Base-by-base conservation (phyloP, 176 grass and related monocot species). In the Raddia guianensis region DNA sequence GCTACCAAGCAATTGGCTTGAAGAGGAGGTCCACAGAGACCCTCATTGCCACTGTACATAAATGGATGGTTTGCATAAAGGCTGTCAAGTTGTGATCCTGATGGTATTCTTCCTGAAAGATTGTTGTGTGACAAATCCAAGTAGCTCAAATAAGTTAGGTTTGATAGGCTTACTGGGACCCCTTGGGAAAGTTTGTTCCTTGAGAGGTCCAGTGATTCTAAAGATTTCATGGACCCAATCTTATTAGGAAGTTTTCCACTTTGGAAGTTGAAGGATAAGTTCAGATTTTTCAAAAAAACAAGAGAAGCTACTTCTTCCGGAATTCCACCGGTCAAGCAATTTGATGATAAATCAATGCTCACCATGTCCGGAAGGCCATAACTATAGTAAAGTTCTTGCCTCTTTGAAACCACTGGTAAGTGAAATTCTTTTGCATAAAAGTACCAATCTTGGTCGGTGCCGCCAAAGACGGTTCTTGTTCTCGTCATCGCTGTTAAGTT, bases 191-290 rank as follows among this genome's bases (percentile, higher is more conserved):
- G 46, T 13, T 83, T 46, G 48, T 88, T 88, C 3, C 11, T 59
- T 16, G 64, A 83, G 10, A 88, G 56, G 14, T 88, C 86, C 2
- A 88, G 52, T 37, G 86, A 88, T 49, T 88, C 80, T 20, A 88
- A 79, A 40, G 45, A 83, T 12, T 8, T 6, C 76, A 83, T 70
- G 2, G 3, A 14, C 5, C 80, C 73, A 47, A 83, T 88, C 2
- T 16, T 64, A 13, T 67, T 1, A 10, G 80, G 21, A 52, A 83
- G 73, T 10, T 49, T 61, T 43, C 80, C 73, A 0, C 3, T 72
- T 1, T 83, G 34, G 44, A 46, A 42, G 57, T 83, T 83, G 52
- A 34, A 4, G 2, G 86, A 83, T 5, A 84, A 74, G 13, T 84
- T 84, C 12, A 89, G 74, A 61, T 50, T 68, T 3, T 18, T 35